Evolutionary conservation across 2,329 filamentous ascomycete species (phyloP).

Genomic region (Monosporascus sp.): DNA sequence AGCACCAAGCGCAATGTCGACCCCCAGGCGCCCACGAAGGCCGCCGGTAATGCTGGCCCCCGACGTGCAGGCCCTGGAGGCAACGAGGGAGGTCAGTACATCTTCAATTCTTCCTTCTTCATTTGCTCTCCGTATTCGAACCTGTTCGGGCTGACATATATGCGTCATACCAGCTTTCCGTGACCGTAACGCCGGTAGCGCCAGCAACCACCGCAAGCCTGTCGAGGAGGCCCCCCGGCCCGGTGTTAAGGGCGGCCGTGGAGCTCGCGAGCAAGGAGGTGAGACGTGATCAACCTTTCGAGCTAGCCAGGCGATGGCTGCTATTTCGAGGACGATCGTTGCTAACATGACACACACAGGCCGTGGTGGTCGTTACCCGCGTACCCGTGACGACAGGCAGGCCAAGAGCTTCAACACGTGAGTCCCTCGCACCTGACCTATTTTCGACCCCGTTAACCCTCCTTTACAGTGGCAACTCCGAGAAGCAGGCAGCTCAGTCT

Average conservation of each 20-base stretch:
- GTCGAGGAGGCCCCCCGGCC: conserved; percentile 60
- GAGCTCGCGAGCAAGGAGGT: conserved; percentile 58
- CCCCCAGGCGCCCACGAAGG: conserved; percentile 58
- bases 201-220: conserved; percentile 75
- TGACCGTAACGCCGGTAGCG: conserved; percentile 75
- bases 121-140: conserved; percentile 1
- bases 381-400: conserved; percentile 53
- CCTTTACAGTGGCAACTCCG: conserved; percentile 55
- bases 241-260: conserved; percentile 56
- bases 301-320: neutral
- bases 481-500: conserved; percentile 82
- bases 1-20: conserved; percentile 80
- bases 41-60: conserved; percentile 34
- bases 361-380: conserved; percentile 48
- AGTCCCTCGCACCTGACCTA: conserved; percentile 14
- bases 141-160: conserved; percentile 11
- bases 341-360: conserved; percentile 27
- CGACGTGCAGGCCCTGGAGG: conserved; percentile 59
- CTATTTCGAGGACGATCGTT: conserved; percentile 7
- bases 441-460: conserved; percentile 3
- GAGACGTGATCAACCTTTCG: conserved; percentile 20
- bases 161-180: conserved; percentile 65
- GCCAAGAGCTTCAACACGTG: conserved; percentile 43
- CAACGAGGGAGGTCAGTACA: conserved; percentile 78
- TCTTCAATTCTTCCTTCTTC: conserved; percentile 6